phyloP scores from a whole-genome alignment of 495 filamentous ascomycete species.

The Daldinia grandis region DNA sequence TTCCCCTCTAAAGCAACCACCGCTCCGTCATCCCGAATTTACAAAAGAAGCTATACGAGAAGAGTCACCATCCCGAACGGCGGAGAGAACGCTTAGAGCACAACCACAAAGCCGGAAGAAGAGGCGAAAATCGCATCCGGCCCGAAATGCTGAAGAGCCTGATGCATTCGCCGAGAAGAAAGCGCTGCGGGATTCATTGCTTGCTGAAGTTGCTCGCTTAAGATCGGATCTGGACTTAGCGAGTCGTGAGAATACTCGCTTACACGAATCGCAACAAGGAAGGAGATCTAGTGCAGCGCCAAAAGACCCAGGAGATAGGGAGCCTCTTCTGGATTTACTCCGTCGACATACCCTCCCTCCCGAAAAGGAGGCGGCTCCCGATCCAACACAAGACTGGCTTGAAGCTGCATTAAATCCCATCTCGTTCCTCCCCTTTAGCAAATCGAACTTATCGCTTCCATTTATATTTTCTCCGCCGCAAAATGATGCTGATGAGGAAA shows the following conservation, averaged over 20 bases:
- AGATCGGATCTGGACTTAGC: constrained; percentile 50
- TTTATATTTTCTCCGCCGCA: constrained; percentile 21
- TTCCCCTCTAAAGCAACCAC: constrained; percentile 58
- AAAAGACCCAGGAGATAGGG: constrained; percentile 38
- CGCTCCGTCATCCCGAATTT: constrained; percentile 36
- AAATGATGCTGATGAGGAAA: constrained; percentile 10
- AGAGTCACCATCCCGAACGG: constrained; percentile 15
- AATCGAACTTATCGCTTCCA: constrained; percentile 29
- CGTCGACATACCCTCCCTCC: constrained; percentile 50
- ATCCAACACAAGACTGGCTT: constrained; percentile 47
- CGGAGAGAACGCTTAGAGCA: constrained; percentile 13
- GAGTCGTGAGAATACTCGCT: constrained; percentile 51
- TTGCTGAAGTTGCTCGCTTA: constrained; percentile 49
- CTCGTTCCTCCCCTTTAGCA: constrained; percentile 60
- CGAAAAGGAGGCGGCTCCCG: constrained; percentile 37
- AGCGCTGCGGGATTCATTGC: constrained; percentile 48
- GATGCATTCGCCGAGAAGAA: constrained; percentile 54
- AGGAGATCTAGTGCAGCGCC: constrained; percentile 1
- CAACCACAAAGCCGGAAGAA: constrained; percentile 36
- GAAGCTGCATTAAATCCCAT: constrained; percentile 55
- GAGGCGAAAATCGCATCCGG: constrained; percentile 38
- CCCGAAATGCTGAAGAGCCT: constrained; percentile 47
- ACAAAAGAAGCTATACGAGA: constrained; percentile 5
- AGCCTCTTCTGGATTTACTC: constrained; percentile 50
- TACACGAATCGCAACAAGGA: constrained; percentile 43